Base-by-base conservation (phyloP, 2,329 filamentous ascomycete genomes). In the Fusarium concolor region DNA sequence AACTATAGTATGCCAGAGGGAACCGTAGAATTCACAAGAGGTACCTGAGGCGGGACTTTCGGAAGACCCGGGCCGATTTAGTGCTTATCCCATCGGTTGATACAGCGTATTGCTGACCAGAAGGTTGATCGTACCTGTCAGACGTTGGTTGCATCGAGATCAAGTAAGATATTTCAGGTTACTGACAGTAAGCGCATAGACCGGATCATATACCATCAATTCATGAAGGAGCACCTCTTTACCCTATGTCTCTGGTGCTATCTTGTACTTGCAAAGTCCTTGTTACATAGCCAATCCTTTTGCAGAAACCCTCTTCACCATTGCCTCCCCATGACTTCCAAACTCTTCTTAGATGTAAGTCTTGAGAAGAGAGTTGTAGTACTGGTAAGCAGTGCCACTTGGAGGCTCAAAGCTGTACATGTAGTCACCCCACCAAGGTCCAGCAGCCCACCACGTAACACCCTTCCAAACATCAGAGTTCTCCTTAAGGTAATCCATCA, bases 391-490 rank as follows among this genome's bases (percentile, higher is more conserved):
- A 9, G 76, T 77, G 17, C 83, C 82, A n/a, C 74, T 79, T 2
- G 82, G 78, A 15, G 83, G 81, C 77, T 85, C 83, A 56, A 85
- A 82, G 68, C 68, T 78, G 72, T 74, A 84, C 59, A 83, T 82
- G 76, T 85, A 86, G 66, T 80, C 71, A 9, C 74, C 82, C 87
- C 87, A 89, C 86, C 86, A 88, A 18, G 87, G 87, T 2, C 87
- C 87, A 28, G 82, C 86, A 10, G 81, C 78, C 87, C 86, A 89
- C 85, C 86, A 88, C 12, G 85, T 71, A 42, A 83, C 84, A 11
- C 86, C 87, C 45, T 79, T 79, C 87, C 87, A 89, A 47, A 88
- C 86, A 62, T 88, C 87, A 51, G 76, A 76, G 76, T 88, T 89
- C 44, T 82, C 82, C 58, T 81, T 74, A 72, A 89, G 79, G 71